Base-by-base conservation (phyloP, 768 basidiomycete genomes). In the Rhodotorula toruloides region DNA sequence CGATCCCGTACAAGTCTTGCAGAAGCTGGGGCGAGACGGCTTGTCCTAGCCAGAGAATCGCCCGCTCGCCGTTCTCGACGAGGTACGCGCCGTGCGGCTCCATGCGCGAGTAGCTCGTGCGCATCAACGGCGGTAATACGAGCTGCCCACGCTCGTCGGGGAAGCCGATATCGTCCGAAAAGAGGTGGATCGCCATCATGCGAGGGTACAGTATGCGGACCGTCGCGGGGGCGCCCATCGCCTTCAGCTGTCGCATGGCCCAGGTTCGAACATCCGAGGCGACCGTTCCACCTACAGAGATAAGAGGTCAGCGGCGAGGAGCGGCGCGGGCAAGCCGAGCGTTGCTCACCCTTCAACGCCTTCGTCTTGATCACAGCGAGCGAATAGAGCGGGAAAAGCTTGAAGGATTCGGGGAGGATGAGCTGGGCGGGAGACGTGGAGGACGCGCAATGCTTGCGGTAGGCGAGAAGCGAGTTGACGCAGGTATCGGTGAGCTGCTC, bases 261-360 rank as follows among this genome's bases (percentile, higher is more conserved):
- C 87, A 88, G 71, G 91, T 90, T 57, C 96, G 87, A 17, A 93
- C 91, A 73, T 98, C 96, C n/a, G 91, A 87, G 11, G 88, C 86
- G 54, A 99, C 92, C 72, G 84, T 86, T 22, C 89, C 85, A 52
- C 86, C 91, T 93, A 74, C 31, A 25, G 58, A 37, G 6, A 16
- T 42, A 43, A 31, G n/a, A 32, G 22, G 29, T 53, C n/a, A 44
- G 43, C 19, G 31, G 25, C 21, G 4, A 44, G n/a, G 19, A 40
- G 25, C 29, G 19, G 4, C 39, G 43, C 22, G 12, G 17, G n/a
- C n/a, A 16, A 16, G 21, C 5, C 39, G 34, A 12, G 6, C 14
- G 64, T 46, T 25, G n/a, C 74, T 40, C 25, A 86, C 94, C 91
- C 86, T 96, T 94, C n/a, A 99, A 79, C 27, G 91, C 86, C 76